A percentile compares a stretch with the other conserved stretches of the same genome.
These are phyloP conservation scores for Sabuloglossum arenarium DNA, from an alignment of 495 filamentous ascomycete species.

Conservation along the genomic window DNA sequence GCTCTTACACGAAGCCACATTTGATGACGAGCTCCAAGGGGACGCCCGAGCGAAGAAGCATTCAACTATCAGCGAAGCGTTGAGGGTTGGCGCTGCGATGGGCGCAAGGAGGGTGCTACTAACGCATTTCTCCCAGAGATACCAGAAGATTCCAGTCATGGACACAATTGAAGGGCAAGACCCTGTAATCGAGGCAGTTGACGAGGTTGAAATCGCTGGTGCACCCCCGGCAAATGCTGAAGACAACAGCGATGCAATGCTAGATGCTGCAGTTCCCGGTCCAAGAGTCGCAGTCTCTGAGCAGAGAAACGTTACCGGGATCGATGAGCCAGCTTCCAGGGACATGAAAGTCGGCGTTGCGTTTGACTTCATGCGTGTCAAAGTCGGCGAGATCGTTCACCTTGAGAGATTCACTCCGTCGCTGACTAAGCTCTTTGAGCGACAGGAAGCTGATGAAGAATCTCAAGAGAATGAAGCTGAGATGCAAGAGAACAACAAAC, in stretches of 20 bases:
- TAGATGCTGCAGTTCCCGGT: not conserved
- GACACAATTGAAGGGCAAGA: constrained; percentile 16
- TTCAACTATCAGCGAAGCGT: constrained; percentile 63
- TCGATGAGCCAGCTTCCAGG: not conserved
- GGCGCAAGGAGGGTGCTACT: constrained; percentile 50
- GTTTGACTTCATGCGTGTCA: constrained; percentile 77
- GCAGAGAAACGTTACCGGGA: not conserved
- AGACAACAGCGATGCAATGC: not conserved
- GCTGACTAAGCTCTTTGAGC: constrained; percentile 41
- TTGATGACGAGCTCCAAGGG: constrained; percentile 57
- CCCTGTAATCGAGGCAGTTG: constrained; percentile 9
- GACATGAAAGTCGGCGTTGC: constrained; percentile 48
- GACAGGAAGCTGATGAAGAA: not conserved
- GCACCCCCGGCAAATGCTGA: not conserved
- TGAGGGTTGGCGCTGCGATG: constrained; percentile 61
- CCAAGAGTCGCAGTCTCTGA: not conserved
- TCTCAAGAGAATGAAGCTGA: not conserved
- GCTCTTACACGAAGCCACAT: constrained; percentile 89
- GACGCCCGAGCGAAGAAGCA: constrained; percentile 83
- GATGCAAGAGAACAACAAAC: not conserved
- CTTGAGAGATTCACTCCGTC: constrained; percentile 57
- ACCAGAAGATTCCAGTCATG: constrained; percentile 58
- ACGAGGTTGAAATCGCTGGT: not conserved
- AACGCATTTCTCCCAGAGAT: constrained; percentile 93
- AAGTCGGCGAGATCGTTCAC: constrained; percentile 56